Percentiles rank a stretch among this genome's conserved stretches.
Conservation (phyloP, 2,329 filamentous ascomycete species). For the Fusarium sp. region DNA sequence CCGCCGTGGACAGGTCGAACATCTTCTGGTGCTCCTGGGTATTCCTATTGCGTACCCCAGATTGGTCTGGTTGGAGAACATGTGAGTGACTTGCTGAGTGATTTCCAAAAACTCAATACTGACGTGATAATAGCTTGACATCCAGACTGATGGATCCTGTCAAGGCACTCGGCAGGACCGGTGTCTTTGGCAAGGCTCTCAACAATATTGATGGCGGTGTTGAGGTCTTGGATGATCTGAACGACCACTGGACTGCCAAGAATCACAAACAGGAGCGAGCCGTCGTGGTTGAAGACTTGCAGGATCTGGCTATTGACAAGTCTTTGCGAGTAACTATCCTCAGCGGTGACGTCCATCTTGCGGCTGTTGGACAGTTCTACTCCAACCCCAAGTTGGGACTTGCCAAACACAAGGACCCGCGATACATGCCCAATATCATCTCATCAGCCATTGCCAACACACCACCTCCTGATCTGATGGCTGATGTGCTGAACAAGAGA, state of each 20-base stretch:
- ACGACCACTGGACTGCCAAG: slow-evolving; percentile 97
- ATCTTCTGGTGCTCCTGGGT: slow-evolving; percentile 87
- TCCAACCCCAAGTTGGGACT: slow-evolving; percentile 84
- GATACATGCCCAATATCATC: slow-evolving; percentile 96
- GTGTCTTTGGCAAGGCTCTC: slow-evolving; percentile 80
- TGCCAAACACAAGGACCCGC: slow-evolving; percentile 88
- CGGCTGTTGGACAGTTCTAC: slow-evolving; percentile 93
- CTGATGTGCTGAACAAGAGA: slow-evolving; percentile 91
- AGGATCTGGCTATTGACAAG: slow-evolving; percentile 92
- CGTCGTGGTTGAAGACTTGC: slow-evolving; percentile 87
- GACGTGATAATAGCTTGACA: slow-evolving; percentile 69
- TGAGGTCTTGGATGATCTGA: slow-evolving; percentile 90
- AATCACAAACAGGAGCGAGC: slow-evolving; percentile 92
- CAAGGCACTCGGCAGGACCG: slow-evolving; percentile 86
- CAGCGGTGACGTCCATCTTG: slow-evolving; percentile 93
- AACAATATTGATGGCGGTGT: slow-evolving; percentile 93
- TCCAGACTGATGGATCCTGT: slow-evolving; percentile 88
- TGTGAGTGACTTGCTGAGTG: slow-evolving; percentile 58
- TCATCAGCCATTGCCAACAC: slow-evolving; percentile 95
- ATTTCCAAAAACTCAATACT: slow-evolving; percentile 36
- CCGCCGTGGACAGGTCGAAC: slow-evolving; percentile 84
- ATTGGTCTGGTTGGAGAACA: slow-evolving; percentile 75
- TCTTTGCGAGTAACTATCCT: slow-evolving; percentile 92
- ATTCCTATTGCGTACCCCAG: slow-evolving; percentile 86
- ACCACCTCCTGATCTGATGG: slow-evolving; percentile 86